These are phyloP conservation scores for Caulochytrium protostelioides DNA, from an alignment of 371 early-diverging fungal genomes.

Conservation along the genomic window DNA sequence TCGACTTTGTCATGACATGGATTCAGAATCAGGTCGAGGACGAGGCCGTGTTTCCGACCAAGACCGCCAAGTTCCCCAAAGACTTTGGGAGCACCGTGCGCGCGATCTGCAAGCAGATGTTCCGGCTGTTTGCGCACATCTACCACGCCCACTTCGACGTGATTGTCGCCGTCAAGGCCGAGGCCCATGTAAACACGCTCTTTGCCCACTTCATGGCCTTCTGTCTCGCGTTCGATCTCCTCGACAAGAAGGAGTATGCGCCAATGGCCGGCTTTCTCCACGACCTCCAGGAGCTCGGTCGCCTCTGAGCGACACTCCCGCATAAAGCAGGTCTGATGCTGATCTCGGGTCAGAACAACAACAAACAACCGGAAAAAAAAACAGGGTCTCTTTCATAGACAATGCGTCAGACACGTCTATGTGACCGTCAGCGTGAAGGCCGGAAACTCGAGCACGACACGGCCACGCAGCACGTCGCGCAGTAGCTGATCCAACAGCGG, in stretches of 20 bases:
- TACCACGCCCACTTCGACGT: conserved; percentile 80
- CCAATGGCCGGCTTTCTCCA: conserved; percentile 60
- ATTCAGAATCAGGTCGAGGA: conserved; percentile 69
- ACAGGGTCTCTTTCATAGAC: no score
- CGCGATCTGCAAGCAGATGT: conserved; percentile 52
- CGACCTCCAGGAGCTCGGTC: conserved; percentile 25
- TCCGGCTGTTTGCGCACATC: conserved; percentile 79
- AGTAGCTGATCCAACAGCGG: no score
- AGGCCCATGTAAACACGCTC: conserved; percentile 78
- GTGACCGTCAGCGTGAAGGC: no score
- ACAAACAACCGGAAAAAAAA: no score
- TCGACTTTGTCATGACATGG: conserved; percentile 76
- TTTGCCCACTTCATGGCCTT: conserved; percentile 85
- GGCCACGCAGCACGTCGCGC: no score
- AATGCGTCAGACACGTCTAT: no score
- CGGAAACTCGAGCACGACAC: no score
- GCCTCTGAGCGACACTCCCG: no score
- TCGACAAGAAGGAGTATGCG: conserved; percentile 71
- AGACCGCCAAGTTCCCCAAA: conserved; percentile 46
- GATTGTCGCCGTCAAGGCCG: conserved; percentile 52
- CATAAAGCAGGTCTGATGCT: no score
- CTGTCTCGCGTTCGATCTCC: conserved; percentile 65
- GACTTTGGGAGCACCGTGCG: conserved; percentile 46
- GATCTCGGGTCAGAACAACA: no score
- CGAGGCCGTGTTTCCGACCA: conserved; percentile 65